phyloP scores from a whole-genome alignment of 176 grass and related monocot genomes.

The Carex parvula region DNA sequence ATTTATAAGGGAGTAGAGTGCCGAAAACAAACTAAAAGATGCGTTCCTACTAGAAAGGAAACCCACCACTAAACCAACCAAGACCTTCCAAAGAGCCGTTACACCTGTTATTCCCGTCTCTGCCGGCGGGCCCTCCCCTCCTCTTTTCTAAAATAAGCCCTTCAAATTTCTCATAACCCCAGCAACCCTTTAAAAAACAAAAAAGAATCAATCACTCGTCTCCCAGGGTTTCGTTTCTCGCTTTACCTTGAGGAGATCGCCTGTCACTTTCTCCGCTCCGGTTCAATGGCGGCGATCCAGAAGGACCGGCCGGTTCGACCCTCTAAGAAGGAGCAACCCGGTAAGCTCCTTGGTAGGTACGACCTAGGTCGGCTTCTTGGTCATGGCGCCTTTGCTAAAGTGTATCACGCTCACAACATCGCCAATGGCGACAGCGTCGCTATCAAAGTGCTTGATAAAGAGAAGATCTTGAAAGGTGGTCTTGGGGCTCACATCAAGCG shows the following conservation, averaged over 20 bases:
- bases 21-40: background rate
- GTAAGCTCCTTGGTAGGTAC: slow-evolving; percentile 76
- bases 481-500: slow-evolving; percentile 88
- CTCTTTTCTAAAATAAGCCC: slow-evolving; percentile 28
- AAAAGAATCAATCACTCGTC: background rate
- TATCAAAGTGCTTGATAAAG: slow-evolving; percentile 96
- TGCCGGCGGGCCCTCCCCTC: background rate
- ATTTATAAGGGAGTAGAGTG: background rate
- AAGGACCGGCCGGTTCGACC: slow-evolving; percentile 32
- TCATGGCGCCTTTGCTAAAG: slow-evolving; percentile 87
- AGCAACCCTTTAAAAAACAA: background rate
- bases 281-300: slow-evolving; percentile 31
- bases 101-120: slow-evolving; percentile 23
- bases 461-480: slow-evolving; percentile 66
- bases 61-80: background rate
- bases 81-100: slow-evolving; percentile 18
- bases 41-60: background rate
- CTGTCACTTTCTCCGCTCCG: background rate
- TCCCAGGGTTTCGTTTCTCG: slow-evolving; percentile 13
- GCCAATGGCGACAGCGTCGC: slow-evolving; percentile 61
- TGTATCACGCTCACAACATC: slow-evolving; percentile 73
- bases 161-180: background rate
- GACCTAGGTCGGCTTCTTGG: slow-evolving; percentile 78
- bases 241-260: background rate
- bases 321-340: slow-evolving; percentile 41